These are phyloP conservation scores for Raphanus hybrid DNA, from an alignment of 441 rosid species.

Conservation along the genomic window DNA sequence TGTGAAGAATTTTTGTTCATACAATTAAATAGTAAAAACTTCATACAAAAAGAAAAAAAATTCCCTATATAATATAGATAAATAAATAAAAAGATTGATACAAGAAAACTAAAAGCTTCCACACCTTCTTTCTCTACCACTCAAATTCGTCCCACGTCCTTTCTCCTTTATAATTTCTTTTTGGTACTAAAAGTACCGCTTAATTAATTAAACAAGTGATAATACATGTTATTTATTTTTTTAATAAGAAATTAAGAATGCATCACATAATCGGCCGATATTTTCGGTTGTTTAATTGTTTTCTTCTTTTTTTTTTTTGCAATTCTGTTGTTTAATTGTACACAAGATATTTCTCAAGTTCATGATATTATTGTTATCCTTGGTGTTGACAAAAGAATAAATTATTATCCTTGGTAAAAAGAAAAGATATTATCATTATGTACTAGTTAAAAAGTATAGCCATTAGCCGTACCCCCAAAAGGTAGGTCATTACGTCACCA, in stretches of 20 bases:
- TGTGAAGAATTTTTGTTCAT: not conserved
- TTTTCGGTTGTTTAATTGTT: not conserved
- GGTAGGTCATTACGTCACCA: not conserved
- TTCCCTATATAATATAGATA: not conserved
- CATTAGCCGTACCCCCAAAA: not conserved
- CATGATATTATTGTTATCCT: no score
- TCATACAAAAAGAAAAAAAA: not conserved
- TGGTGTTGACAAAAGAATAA: no score
- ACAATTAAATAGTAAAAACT: not conserved
- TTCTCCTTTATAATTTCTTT: constrained; percentile 5
- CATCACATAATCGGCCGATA: not conserved
- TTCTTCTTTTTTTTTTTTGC: no score
- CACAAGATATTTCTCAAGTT: not conserved
- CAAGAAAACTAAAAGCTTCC: constrained; percentile 26
- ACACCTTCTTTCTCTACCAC: constrained; percentile 41
- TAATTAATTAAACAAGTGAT: constrained; percentile 22
- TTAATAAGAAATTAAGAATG: no score
- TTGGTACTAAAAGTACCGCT: constrained; percentile 3
- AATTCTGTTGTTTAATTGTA: no score
- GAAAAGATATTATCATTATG: not conserved
- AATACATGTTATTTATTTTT: constrained; percentile 9
- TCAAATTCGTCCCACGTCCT: constrained; percentile 22
- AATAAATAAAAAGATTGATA: not conserved
- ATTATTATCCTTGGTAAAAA: no score
- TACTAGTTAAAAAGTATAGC: not conserved